Evolutionary conservation across 176 grass and related monocot species (phyloP).

Genomic region (Thalia dealbata): DNA sequence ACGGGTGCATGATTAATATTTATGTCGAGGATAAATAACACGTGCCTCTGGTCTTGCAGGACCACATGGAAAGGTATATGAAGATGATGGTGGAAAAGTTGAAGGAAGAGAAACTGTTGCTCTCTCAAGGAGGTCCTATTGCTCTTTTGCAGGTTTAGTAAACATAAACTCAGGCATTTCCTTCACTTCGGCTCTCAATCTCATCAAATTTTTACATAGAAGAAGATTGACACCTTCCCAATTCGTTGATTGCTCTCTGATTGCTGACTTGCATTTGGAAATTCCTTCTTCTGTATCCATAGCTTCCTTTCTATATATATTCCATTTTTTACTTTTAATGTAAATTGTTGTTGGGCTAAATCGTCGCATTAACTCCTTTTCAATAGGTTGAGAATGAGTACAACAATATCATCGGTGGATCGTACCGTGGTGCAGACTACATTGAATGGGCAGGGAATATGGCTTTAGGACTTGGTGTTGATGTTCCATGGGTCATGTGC

Average conservation of each 20-base stretch:
- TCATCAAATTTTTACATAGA: not conserved
- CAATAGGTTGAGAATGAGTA: conserved; percentile 91
- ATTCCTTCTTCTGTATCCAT: not conserved
- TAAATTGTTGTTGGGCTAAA: not conserved
- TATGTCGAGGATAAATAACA: no score
- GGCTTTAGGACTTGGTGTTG: conserved; percentile 29
- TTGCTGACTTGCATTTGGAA: not conserved
- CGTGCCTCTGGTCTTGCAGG: conserved; percentile 25
- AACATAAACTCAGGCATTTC: not conserved
- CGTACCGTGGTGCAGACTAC: conserved; percentile 39
- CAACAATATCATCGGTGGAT: conserved; percentile 36
- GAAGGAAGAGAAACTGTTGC: conserved; percentile 77
- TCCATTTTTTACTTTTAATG: not conserved
- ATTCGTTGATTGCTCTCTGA: not conserved
- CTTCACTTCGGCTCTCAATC: not conserved
- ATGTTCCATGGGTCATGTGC: conserved; percentile 91
- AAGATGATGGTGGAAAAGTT: conserved; percentile 45
- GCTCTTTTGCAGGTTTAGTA: conserved; percentile 62
- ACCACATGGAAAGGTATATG: conserved; percentile 61
- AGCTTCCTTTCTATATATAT: not conserved
- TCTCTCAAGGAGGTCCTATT: conserved; percentile 81
- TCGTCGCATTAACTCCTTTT: not conserved
- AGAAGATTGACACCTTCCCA: not conserved
- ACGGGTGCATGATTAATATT: no score
- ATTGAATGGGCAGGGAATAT: conserved; percentile 65